Percentiles rank a stretch among this genome's conserved stretches.
phyloP scores from a whole-genome alignment of 75 land plant genomes.

The Ceratopteris richardii region DNA sequence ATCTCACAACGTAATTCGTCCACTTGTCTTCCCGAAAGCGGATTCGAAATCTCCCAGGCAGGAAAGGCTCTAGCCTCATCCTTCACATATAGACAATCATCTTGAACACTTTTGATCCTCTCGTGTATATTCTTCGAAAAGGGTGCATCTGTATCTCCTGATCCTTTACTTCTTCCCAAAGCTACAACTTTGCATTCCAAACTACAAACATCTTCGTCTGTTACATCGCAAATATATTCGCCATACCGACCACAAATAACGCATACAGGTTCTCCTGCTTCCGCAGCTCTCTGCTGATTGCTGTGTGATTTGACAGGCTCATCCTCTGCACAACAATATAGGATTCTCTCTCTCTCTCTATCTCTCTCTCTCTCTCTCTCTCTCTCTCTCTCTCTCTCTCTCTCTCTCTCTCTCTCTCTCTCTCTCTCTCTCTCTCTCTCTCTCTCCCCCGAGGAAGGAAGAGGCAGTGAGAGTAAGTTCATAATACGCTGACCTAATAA shows the following conservation, averaged over 20 bases:
- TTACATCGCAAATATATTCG: conserved; percentile 86
- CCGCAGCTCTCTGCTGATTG: conserved; percentile 63
- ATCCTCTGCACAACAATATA: conserved; percentile 13
- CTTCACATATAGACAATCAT: conserved; percentile 61
- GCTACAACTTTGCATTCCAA: conserved; percentile 58
- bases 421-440: too few relatives aligned
- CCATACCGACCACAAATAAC: conserved; percentile 80
- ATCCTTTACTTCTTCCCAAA: conserved; percentile 2
- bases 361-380: too few relatives aligned
- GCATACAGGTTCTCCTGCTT: conserved; percentile 73
- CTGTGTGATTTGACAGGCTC: conserved; percentile 48
- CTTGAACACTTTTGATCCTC: conserved; percentile 10
- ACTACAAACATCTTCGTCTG: conserved; percentile 90
- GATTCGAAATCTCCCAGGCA: conserved; percentile 9
- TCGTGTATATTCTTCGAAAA: too few relatives aligned
- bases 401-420: too few relatives aligned
- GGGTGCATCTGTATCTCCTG: too few relatives aligned
- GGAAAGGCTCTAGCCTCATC: conserved; percentile 24
- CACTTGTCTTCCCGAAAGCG: conserved; percentile 23
- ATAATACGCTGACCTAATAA: too few relatives aligned
- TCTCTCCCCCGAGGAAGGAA: too few relatives aligned
- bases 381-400: too few relatives aligned
- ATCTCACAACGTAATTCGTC: conserved; percentile 41
- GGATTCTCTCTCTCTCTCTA: background rate
- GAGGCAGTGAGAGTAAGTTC: too few relatives aligned